Evolutionary conservation across 192 early-diverging fungal species (phyloP).

Genomic region (Coemansia sp.): DNA sequence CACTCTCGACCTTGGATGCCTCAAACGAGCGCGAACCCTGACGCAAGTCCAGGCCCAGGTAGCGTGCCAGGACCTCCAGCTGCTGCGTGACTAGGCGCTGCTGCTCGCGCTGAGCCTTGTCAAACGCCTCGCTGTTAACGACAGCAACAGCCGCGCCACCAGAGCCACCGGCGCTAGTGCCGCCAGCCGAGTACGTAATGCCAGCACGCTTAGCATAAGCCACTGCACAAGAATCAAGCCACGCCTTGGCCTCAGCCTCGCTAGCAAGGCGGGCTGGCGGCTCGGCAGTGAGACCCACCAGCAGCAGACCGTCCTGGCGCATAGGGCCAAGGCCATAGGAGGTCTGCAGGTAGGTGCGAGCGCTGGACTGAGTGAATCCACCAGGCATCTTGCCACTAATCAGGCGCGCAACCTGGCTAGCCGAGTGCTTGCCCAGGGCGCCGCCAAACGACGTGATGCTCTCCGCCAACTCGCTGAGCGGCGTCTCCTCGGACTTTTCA

Average conservation of each 20-base stretch:
- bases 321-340: slow-evolving; percentile 60
- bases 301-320: slow-evolving; percentile 69
- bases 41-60: slow-evolving; percentile 85
- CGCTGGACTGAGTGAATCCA: slow-evolving; percentile 72
- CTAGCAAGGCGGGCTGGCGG: slow-evolving; percentile 71
- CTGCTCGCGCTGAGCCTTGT: slow-evolving; percentile 69
- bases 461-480: slow-evolving; percentile 79
- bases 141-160: slow-evolving; percentile 62
- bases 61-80: slow-evolving; percentile 73
- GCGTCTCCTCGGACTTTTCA: slow-evolving; percentile 86
- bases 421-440: slow-evolving; percentile 81
- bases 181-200: slow-evolving; percentile 46
- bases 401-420: slow-evolving; percentile 73
- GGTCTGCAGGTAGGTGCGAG: slow-evolving; percentile 68
- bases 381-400: slow-evolving; percentile 91
- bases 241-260: slow-evolving; percentile 77
- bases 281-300: slow-evolving; percentile 80
- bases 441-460: slow-evolving; percentile 59
- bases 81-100: slow-evolving; percentile 69
- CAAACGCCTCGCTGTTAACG: slow-evolving; percentile 83
- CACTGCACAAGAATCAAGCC: slow-evolving; percentile 70
- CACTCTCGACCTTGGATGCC: slow-evolving; percentile 65
- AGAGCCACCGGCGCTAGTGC: slow-evolving; percentile 64
- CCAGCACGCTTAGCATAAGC: slow-evolving; percentile 71
- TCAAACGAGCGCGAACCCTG: slow-evolving; percentile 79